phyloP scores from a whole-genome alignment of 768 basidiomycete species.

The Rhodosporidiobolus sp. region DNA sequence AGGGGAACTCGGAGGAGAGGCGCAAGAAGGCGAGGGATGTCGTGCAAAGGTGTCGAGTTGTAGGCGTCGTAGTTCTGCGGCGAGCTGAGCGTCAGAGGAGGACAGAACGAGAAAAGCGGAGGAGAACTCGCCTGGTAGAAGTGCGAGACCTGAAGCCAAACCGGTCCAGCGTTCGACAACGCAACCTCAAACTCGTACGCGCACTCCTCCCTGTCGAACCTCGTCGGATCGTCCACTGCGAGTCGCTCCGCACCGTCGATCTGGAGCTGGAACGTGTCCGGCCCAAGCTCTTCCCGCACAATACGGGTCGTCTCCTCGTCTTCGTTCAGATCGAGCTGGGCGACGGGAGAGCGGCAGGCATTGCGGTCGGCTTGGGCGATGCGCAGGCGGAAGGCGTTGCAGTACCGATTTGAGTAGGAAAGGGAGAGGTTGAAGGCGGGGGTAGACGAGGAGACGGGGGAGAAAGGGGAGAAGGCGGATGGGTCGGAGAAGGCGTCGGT shows the following conservation, averaged over 20 bases:
- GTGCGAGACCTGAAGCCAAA: constrained; percentile 13
- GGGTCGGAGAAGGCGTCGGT: neutral
- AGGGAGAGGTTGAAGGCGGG: constrained; percentile 13
- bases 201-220: constrained; percentile 11
- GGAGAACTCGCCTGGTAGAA: constrained; percentile 21
- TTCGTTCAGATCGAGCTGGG: constrained; percentile 7
- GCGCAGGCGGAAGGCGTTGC: constrained; percentile 20
- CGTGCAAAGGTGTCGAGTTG: constrained; percentile 7
- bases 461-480: neutral
- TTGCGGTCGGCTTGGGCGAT: constrained; percentile 2
- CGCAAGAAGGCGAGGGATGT: neutral
- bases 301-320: constrained; percentile 3
- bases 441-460: neutral
- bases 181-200: constrained; percentile 19
- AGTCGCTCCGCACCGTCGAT: constrained; percentile 22
- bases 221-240: constrained; percentile 9
- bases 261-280: constrained; percentile 29
- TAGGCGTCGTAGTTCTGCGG: constrained; percentile 16
- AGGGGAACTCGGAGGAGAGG: constrained; percentile 5
- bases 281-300: constrained; percentile 1
- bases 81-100: neutral
- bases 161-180: constrained; percentile 1
- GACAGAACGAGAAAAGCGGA: too few relatives aligned
- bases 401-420: constrained; percentile 5
- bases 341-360: neutral